Base-by-base conservation (phyloP, 2,329 filamentous ascomycete species). In the Fusarium sp. region DNA sequence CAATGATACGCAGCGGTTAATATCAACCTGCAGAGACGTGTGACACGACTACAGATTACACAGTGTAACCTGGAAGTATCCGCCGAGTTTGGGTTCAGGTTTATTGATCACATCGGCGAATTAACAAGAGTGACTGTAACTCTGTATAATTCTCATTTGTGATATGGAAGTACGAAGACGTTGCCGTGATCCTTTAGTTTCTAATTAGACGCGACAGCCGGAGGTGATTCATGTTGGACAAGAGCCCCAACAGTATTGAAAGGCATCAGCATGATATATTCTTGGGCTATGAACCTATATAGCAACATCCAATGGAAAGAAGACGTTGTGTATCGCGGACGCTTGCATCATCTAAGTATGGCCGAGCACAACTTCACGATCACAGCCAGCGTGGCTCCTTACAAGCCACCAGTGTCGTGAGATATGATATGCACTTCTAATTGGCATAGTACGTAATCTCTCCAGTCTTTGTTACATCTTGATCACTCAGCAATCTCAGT, bases 401-500 rank as follows among this genome's bases (percentile, higher is more conserved):
- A n/a, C 9, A n/a, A 13, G 18, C 9, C 16, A n/a, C 24, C 24
- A 29, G 31, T 20, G 10, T 52, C 14, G 16, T 13, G 10, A n/a
- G 18, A 54, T 54, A 54, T 29, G 47, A 20, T 2, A 54, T 54
- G 4, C 6, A 2, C 18, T 14, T 31, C 18, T 20, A 31, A 20
- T 5, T 31, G 3, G 4, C 6, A n/a, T 31, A 20, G 2, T 13
- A 14, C 20, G 3, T 0, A 8, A 20, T 3, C 47, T 5, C 18
- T 29, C 5, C 18, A 9, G 18, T 31, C 47, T 54, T 54, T 61
- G 38, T 40, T 61, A 13, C 29, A 37, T 50, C 31, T 18, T 22
- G 1, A 20, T 34, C 20, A 35, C 45, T 40, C 45, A 47, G 50
- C 52, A 40, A 40, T n/a, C 34, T 58, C 45, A 63, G 72, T 60